Evolutionary conservation across 2,329 filamentous ascomycete species (phyloP).

Genomic region (Hypoxylon sp.): DNA sequence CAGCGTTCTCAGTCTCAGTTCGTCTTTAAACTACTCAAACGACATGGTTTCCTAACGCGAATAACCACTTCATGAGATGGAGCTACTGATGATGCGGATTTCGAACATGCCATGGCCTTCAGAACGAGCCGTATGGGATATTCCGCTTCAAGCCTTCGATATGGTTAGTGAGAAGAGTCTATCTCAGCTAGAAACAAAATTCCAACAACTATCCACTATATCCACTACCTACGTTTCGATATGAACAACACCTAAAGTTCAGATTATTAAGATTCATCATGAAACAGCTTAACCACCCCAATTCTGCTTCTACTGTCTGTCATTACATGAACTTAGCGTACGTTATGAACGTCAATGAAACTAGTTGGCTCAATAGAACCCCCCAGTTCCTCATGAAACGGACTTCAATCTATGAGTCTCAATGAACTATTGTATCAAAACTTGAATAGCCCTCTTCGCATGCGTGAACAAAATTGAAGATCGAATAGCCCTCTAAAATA

Average conservation of each 20-base stretch:
- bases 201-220: too few relatives aligned
- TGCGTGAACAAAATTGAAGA: not conserved
- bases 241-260: not conserved
- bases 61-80: not conserved
- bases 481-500: conserved; percentile 16
- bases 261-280: not conserved
- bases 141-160: not conserved
- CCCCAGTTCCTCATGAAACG: not conserved
- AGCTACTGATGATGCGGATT: not conserved
- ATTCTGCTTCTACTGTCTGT: not conserved
- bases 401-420: not conserved
- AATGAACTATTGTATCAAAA: not conserved
- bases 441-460: not conserved
- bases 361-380: not conserved
- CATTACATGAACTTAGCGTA: not conserved
- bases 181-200: not conserved
- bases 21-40: not conserved
- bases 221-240: not conserved
- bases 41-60: not conserved
- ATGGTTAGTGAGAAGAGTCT: not conserved
- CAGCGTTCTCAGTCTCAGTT: not conserved
- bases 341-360: not conserved
- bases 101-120: not conserved
- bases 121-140: not conserved
- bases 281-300: not conserved